Evolutionary conservation across 2,329 filamentous ascomycete species (phyloP).

Genomic region (Aspergillus terreus): DNA sequence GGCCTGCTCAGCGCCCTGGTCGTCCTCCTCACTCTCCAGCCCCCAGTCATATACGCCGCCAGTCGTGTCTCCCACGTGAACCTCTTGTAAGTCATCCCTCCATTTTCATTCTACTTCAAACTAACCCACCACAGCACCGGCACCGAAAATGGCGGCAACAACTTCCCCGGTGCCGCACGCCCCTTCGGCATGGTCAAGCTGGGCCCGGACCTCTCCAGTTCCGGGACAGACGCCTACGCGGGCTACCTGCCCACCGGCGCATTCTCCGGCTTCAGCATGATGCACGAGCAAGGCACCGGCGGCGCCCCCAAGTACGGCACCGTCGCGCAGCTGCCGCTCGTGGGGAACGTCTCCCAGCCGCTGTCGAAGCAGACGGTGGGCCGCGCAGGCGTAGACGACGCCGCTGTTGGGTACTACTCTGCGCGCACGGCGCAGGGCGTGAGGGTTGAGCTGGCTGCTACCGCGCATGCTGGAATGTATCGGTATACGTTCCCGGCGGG

Average conservation of each 20-base stretch:
- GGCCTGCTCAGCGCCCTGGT: conserved; percentile 7
- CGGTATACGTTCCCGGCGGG: conserved; percentile 55
- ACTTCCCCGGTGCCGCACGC: conserved; percentile 40
- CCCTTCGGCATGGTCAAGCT: conserved; percentile 45
- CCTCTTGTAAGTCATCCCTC: conserved; percentile 22
- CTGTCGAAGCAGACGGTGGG: conserved; percentile 55
- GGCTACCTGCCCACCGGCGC: conserved; percentile 44
- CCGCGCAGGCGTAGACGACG: conserved; percentile 49
- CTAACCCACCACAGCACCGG: conserved; percentile 20
- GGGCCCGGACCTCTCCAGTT: conserved; percentile 38
- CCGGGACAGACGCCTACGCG: conserved; percentile 38
- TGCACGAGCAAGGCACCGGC: conserved; percentile 65
- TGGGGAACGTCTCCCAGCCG: conserved; percentile 51
- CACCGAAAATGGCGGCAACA: conserved; percentile 36
- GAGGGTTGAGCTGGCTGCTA: conserved; percentile 55
- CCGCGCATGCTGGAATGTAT: conserved; percentile 50
- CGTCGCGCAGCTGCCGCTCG: conserved; percentile 56
- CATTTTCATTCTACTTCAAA: neutral
- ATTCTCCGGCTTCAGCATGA: conserved; percentile 60
- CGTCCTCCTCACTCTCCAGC: conserved; percentile 13
- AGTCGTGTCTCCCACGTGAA: conserved; percentile 25
- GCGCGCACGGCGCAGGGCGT: conserved; percentile 55
- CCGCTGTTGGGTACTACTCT: conserved; percentile 60
- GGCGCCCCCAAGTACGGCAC: conserved; percentile 69
- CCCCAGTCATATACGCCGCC: conserved; percentile 10